Evolutionary conservation across 2,329 filamentous ascomycete genomes (phyloP).

Genomic region (Cladosporium halotolerans): DNA sequence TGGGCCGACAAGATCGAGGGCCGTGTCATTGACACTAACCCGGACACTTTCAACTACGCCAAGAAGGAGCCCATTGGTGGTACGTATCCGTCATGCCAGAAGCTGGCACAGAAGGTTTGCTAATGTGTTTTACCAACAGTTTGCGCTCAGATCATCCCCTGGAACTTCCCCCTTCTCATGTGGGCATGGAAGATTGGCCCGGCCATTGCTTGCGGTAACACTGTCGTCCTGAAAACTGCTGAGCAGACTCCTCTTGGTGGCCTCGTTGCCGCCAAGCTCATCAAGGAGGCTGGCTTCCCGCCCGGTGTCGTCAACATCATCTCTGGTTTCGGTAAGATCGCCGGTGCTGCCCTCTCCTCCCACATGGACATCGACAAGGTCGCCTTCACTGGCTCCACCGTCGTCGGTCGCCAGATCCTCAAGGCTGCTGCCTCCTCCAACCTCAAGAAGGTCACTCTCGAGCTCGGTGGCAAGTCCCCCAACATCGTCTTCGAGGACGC

Average conservation of each 20-base stretch:
- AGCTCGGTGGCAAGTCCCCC: conserved; percentile 74
- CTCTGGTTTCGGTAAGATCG: conserved; percentile 26
- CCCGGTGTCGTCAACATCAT: conserved; percentile 53
- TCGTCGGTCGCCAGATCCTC: conserved; percentile 70
- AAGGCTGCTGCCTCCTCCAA: conserved; percentile 72
- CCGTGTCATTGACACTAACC: conserved; percentile 73
- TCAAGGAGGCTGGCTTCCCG: conserved; percentile 69
- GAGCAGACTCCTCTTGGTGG: conserved; percentile 58
- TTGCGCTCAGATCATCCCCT: conserved; percentile 78
- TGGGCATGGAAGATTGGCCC: conserved; percentile 76
- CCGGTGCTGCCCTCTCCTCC: conserved; percentile 60
- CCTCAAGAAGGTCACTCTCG: conserved; percentile 75
- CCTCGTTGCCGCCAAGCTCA: conserved; percentile 29
- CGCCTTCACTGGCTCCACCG: conserved; percentile 73
- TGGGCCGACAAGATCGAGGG: conserved; percentile 87
- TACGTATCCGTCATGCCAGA: not conserved
- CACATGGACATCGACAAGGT: conserved; percentile 82
- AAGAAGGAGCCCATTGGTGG: conserved; percentile 61
- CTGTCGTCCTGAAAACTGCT: conserved; percentile 55
- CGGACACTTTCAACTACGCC: conserved; percentile 79
- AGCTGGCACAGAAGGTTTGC: no score
- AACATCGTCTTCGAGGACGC: conserved; percentile 76
- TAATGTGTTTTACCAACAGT: not conserved
- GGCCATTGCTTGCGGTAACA: conserved; percentile 67
- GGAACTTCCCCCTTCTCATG: conserved; percentile 62